Conservation (phyloP, 2,329 filamentous ascomycete species). For the Diaporthe caulivora region DNA sequence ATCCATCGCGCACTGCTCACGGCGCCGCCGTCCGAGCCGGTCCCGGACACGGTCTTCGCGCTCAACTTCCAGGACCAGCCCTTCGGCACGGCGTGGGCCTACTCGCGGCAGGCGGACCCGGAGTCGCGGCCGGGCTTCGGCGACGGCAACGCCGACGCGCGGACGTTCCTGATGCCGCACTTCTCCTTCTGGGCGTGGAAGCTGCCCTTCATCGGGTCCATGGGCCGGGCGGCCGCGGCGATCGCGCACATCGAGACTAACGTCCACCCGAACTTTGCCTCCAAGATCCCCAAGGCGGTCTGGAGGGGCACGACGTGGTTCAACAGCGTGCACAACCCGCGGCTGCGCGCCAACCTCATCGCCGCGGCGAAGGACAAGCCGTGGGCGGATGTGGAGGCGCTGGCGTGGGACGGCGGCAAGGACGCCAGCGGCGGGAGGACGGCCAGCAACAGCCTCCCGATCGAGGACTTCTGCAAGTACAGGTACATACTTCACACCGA, state of each 20-base stretch:
- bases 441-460: slow-evolving; percentile 58
- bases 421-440: slow-evolving; percentile 45
- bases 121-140: slow-evolving; percentile 42
- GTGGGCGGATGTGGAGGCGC: slow-evolving; percentile 63
- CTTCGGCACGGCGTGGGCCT: slow-evolving; percentile 57
- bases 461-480: slow-evolving; percentile 65
- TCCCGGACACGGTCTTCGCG: slow-evolving; percentile 65
- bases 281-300: slow-evolving; percentile 58
- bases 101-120: slow-evolving; percentile 59
- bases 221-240: slow-evolving; percentile 53
- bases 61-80: slow-evolving; percentile 65
- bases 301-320: slow-evolving; percentile 67
- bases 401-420: slow-evolving; percentile 49
- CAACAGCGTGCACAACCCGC: slow-evolving; percentile 57
- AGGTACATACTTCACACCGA: slow-evolving; percentile 66
- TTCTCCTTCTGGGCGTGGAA: slow-evolving; percentile 69
- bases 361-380: slow-evolving; percentile 48
- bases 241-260: slow-evolving; percentile 53
- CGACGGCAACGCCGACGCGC: slow-evolving; percentile 43
- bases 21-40: slow-evolving; percentile 52
- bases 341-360: slow-evolving; percentile 56
- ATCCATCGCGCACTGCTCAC: slow-evolving; percentile 65
- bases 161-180: slow-evolving; percentile 66
- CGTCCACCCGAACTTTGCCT: slow-evolving; percentile 40
- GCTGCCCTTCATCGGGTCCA: slow-evolving; percentile 61